These are phyloP conservation scores for Plasmodium vinckei DNA, from an alignment of 169 alveolate genomes.

Conservation along the genomic window DNA sequence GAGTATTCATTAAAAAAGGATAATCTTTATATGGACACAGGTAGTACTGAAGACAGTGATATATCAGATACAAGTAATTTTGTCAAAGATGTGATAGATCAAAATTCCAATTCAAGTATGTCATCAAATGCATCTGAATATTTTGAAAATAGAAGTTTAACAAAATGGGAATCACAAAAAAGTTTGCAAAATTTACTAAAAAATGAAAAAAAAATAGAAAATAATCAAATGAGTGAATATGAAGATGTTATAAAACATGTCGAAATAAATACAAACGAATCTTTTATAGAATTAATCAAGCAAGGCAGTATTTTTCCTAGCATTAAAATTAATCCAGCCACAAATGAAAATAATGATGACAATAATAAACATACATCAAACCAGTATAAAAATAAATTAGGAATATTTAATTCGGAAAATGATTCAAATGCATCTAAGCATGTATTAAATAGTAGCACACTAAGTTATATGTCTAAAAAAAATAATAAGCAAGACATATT, in stretches of 20 bases:
- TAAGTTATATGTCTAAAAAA: not conserved
- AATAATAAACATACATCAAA: not conserved
- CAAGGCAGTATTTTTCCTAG: slow-evolving; percentile 41
- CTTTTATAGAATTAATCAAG: slow-evolving; percentile 45
- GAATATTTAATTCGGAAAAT: not conserved
- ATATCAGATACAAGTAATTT: slow-evolving; percentile 13
- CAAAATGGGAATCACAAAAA: slow-evolving; percentile 12
- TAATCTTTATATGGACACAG: slow-evolving; percentile 13
- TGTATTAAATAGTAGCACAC: slow-evolving; percentile 3
- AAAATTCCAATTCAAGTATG: slow-evolving; percentile 31
- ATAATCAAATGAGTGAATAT: slow-evolving; percentile 3
- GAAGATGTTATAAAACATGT: slow-evolving; percentile 16
- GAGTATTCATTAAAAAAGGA: slow-evolving; percentile 15
- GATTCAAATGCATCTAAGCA: slow-evolving; percentile 17
- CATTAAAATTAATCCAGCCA: slow-evolving; percentile 6
- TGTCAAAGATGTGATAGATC: slow-evolving; percentile 38
- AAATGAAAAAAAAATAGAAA: slow-evolving; percentile 5
- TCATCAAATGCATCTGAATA: slow-evolving; percentile 25
- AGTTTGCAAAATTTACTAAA: slow-evolving; percentile 13
- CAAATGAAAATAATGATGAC: slow-evolving; percentile 2
- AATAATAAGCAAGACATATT: not conserved
- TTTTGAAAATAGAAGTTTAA: not conserved
- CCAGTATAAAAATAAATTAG: not conserved
- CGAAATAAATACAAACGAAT: slow-evolving; percentile 36
- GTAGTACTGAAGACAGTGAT: slow-evolving; percentile 59